A percentile compares a stretch with the other conserved stretches of the same genome.
Conservation (phyloP, 2,329 filamentous ascomycete genomes). For the Monosporascus sp. region DNA sequence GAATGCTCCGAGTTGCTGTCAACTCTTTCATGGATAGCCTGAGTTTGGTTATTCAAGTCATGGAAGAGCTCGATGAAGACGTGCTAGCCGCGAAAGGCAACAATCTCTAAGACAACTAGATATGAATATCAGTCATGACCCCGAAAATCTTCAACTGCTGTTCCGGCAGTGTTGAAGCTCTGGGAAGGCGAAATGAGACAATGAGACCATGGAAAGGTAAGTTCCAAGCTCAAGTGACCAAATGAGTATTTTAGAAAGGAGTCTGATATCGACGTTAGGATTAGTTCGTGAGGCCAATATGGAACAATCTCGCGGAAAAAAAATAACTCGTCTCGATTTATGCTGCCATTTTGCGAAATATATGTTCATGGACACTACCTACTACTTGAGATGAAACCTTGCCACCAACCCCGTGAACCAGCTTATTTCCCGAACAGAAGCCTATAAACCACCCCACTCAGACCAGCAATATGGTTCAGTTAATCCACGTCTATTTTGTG, state of each 20-base stretch:
- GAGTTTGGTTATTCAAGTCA: slow-evolving; percentile 77
- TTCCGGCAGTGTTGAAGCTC: too few species aligned
- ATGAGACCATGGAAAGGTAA: slow-evolving; percentile 8
- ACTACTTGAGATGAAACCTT: too few species aligned
- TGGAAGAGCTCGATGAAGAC: slow-evolving; percentile 85
- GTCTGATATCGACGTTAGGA: too few species aligned
- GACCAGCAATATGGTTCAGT: slow-evolving; percentile 4
- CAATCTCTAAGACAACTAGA: slow-evolving; percentile 1
- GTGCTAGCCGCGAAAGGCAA: slow-evolving; percentile 48
- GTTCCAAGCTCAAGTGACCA: slow-evolving; percentile 7
- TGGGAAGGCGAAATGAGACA: background rate
- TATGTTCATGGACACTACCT: too few species aligned
- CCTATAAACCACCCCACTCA: background rate
- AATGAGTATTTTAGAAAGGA: background rate
- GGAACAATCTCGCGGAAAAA: too few species aligned
- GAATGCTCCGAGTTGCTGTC: slow-evolving; percentile 92
- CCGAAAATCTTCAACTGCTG: too few species aligned
- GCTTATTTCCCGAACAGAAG: background rate
- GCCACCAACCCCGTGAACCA: too few species aligned
- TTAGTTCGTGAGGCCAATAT: too few species aligned
- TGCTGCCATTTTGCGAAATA: too few species aligned
- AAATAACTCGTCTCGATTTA: too few species aligned
- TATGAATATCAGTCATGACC: too few species aligned
- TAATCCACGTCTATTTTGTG: slow-evolving; percentile 54
- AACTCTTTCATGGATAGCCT: slow-evolving; percentile 95